Evolutionary conservation across 257 asterid species (phyloP), one percentile per base, ranked within the genome.

Genomic region (Buddleja alternifolia): DNA sequence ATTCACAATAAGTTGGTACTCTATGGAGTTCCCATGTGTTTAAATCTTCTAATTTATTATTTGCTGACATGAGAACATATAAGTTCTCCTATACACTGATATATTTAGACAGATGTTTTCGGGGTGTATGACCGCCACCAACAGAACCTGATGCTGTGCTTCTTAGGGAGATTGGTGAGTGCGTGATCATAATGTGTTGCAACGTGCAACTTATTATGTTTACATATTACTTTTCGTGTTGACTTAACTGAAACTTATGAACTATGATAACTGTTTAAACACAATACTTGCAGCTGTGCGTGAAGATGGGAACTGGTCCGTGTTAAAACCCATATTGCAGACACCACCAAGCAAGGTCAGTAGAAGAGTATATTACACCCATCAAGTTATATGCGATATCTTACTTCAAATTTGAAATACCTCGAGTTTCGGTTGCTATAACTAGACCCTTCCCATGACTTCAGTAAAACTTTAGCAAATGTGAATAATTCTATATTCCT

Each of bases 101-200:
- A 59, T 65, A 65, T 52, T 3, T 62, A 93, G 99, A 90, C 99
- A 39, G 96, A 93, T 84, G 99, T 93, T 62, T 78, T 60, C 8
- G 99, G 97, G 15, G 97, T 93, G 29, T 90, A 85, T 67, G 93
- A 90, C 78, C 88, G 96, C 99, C 99, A 23, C 99, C 99, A 68
- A 75, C 86, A 63, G 95, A 88, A 68, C 86, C 90, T 50, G 86
- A 69, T 59, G 96, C 97, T 14, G 53, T 85, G 66, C 96, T 93
- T 63, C 96, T 93, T 19, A 72, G 75, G 72, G 99, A 90, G 84
- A 93, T 93, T 39, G 87, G 98, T 90, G 67, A 77, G 88, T 70
- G 29, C 53, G 52, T 39, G 52, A 39, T 56, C 29, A 9, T 20
- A 29, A n/a, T 17, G 25, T 57, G n/a, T 41, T 5, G 51, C 47